A percentile compares a stretch with the other conserved stretches of the same genome.
These are phyloP conservation scores for Psidium friedrichsthalianum DNA, from an alignment of 345 rosid genomes.

Conservation along the genomic window DNA sequence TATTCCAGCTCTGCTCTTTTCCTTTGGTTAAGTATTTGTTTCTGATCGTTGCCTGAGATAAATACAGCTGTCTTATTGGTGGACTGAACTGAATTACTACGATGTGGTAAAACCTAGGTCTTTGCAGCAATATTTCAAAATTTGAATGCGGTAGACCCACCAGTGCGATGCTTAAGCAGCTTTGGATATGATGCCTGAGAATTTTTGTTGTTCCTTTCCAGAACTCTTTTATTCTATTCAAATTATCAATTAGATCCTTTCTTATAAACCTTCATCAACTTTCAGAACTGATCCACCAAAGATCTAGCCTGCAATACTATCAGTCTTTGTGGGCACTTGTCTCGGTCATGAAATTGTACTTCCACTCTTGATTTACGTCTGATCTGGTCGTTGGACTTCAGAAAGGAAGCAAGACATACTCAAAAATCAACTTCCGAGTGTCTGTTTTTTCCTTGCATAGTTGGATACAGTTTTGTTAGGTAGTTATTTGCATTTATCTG, in stretches of 20 bases:
- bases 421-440: background rate
- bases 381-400: background rate
- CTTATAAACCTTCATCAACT: background rate
- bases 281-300: background rate
- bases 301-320: background rate
- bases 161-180: background rate
- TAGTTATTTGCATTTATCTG: no score
- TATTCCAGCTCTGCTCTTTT: background rate
- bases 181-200: no score
- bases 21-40: background rate
- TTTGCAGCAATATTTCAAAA: background rate
- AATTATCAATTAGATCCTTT: background rate
- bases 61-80: background rate
- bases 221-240: background rate
- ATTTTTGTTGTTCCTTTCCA: background rate
- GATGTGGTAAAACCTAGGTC: background rate
- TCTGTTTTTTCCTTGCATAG: background rate
- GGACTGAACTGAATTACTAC: background rate
- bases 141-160: background rate
- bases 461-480: background rate
- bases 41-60: fast-evolving
- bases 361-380: background rate
- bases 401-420: background rate
- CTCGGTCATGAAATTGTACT: no score
- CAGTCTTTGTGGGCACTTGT: background rate